Base-by-base conservation (phyloP, 768 basidiomycete genomes). In the Flagelloscypha sp. region DNA sequence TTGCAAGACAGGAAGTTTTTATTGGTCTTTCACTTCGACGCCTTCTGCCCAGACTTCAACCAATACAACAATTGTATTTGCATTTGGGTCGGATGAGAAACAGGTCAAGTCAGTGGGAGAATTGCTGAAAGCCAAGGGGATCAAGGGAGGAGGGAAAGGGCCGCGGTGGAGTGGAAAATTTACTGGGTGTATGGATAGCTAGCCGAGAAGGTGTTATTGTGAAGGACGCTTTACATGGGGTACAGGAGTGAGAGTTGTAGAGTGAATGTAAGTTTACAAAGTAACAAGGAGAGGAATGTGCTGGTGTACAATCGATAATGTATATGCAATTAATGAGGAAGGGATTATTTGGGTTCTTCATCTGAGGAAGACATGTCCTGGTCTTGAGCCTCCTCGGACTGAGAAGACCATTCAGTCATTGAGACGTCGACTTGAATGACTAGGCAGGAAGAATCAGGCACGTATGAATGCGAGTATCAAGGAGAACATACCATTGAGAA, bases 131-230 rank as follows among this genome's bases (percentile, higher is more conserved):
- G 49, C 56, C 4, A 75, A 68, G 43, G 62, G 63, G 7, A 64
- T 82, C 30, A 88, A 79, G 58, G 86, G 86, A 6, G 86, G 86
- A 8, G 84, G 85, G 4, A 85, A 81, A 48, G 84, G 82, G 2
- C 45, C 60, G 12, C 72, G 70, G 46, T 87, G 84, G 79, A 85
- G 84, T 42, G 84, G 85, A 7, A 81, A 86, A 52, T 70, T 66
- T 37, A 64, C 54, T 6, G 84, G n/a, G 84, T 0, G 68, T 76
- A 10, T 83, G 79, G 79, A 70, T 68, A 46, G 63, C 60, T 12
- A 55, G 42, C 4, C 64, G 62, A 40, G 74, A 79, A 43, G 57
- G 56, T 17, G 47, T 41, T 7, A 30, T 45, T 1, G 56, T 75
- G 3, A 56, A 62, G 5, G 62, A 63, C 12, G 41, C 72, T 10